A percentile compares a stretch with the other conserved stretches of the same genome.
Evolutionary conservation across 331 rosid species (phyloP).

Genomic region (Rhamnella rubrinervis): DNA sequence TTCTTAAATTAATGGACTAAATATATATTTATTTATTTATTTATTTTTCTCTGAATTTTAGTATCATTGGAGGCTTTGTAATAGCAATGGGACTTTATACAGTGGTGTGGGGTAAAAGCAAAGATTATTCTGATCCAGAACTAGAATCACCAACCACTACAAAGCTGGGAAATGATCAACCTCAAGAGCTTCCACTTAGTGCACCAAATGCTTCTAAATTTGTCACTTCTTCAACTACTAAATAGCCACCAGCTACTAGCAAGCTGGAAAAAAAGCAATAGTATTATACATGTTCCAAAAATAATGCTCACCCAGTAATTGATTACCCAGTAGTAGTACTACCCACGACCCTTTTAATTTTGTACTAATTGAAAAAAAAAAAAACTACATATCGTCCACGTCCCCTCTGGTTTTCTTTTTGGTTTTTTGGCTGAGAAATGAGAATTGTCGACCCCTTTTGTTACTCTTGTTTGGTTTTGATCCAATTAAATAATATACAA

Average conservation of each 20-base stretch:
- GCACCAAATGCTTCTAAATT: constrained; percentile 11
- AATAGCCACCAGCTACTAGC: constrained; percentile 8
- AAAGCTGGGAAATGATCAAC: constrained; percentile 11
- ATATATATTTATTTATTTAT: too few relatives aligned
- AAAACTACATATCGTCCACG: too few relatives aligned
- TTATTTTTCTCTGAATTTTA: constrained; percentile 1
- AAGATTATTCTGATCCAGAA: constrained; percentile 38
- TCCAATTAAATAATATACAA: too few relatives aligned
- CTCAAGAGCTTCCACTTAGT: constrained; percentile 17
- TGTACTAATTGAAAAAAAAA: too few relatives aligned
- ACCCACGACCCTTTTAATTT: too few relatives aligned
- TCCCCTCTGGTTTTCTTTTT: too few relatives aligned
- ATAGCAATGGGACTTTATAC: constrained; percentile 54
- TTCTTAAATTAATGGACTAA: too few relatives aligned
- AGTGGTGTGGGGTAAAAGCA: constrained; percentile 71
- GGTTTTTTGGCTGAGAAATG: too few relatives aligned
- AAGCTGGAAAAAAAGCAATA: neutral
- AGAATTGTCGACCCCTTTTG: too few relatives aligned
- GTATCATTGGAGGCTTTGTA: constrained; percentile 52
- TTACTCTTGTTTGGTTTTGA: too few relatives aligned
- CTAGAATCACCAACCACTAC: constrained; percentile 9
- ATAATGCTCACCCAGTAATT: neutral
- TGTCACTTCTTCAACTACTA: neutral
- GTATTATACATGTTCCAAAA: constrained; percentile 14
- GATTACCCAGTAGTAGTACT: too few relatives aligned